Conservation (phyloP, 495 filamentous ascomycete species). For the Xylaria longipes region DNA sequence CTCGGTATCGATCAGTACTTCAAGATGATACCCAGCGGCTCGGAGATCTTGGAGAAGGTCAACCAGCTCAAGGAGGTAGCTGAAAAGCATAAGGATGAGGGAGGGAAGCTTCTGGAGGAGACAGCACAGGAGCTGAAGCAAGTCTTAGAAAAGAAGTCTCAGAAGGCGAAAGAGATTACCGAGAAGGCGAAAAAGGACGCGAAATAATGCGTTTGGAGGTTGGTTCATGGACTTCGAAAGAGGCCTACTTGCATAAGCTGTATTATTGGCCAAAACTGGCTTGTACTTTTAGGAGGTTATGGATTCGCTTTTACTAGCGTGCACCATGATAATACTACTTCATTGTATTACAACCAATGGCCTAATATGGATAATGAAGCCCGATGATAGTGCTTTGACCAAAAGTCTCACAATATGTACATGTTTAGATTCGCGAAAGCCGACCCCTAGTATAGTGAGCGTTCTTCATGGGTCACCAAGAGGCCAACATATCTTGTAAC, state of each 20-base stretch:
- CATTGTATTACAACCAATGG: too few species aligned
- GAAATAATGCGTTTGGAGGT: background rate
- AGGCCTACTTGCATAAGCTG: background rate
- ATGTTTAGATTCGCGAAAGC: too few species aligned
- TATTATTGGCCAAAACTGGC: background rate
- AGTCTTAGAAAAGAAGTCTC: slow-evolving; percentile 49
- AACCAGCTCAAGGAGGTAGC: slow-evolving; percentile 59
- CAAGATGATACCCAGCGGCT: slow-evolving; percentile 59
- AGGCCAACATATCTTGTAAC: too few species aligned
- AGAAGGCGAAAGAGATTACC: slow-evolving; percentile 50
- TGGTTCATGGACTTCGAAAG: background rate
- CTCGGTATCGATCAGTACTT: slow-evolving; percentile 55
- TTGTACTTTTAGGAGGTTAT: background rate
- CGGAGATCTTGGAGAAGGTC: slow-evolving; percentile 62
- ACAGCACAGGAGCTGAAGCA: slow-evolving; percentile 60
- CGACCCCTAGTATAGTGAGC: too few species aligned
- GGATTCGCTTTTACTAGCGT: background rate
- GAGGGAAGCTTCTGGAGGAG: slow-evolving; percentile 65
- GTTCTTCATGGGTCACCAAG: too few species aligned
- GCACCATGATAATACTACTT: background rate
- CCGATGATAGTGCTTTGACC: too few species aligned
- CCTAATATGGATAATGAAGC: too few species aligned
- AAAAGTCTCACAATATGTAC: too few species aligned
- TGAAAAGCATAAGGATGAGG: slow-evolving; percentile 65
- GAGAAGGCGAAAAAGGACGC: slow-evolving; percentile 36